Evolutionary conservation across 805 yeast species (phyloP), one percentile per base, ranked within the genome.

Genomic region (Candida sithepensis): DNA sequence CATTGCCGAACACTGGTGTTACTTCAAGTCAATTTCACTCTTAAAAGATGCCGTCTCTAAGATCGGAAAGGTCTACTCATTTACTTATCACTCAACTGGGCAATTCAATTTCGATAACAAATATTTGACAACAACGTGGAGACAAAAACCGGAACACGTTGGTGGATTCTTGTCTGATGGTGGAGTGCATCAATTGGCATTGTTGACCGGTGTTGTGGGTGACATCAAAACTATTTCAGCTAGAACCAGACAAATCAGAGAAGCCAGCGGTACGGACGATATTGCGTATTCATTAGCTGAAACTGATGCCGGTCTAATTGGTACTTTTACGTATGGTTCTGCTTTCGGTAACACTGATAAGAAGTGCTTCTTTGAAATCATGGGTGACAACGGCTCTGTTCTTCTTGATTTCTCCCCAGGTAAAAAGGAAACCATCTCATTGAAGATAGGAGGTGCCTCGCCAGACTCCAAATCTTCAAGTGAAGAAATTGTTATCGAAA

Each of bases 161-260:
- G 98, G 98, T 46, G 97, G 97, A 0, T 91, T 74, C 68, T 72
- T 92, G 58, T 84, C 92, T 49, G 98, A 92, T 61, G 97, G 97
- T 60, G 98, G 97, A 64, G 98, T 92, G 21, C 98, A 92, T 68
- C 97, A 91, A 67, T 71, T 91, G 65, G 96, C 96, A 2, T 70
- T 89, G 34, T 75, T 91, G 54, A 89, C 96, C 8, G 88, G 81
- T 50, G 81, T 89, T 18, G 72, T 92, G 46, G 97, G 98, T 45
- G 72, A 74, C 21, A 84, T 89, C 14, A 80, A 77, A 42, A 66
- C 82, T 6, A 81, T 91, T 34, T 78, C 88, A 46, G 97, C 90
- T 9, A 77, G 78, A 55, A 84, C 97, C 13, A 80, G 73, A 51
- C 97, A 90, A 69, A 75, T 88, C 42, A 79, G 90, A 62, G 72